Evolutionary conservation across 352 stramenopile species (phyloP).

Genomic region (Globisporangium acanthophoron): DNA sequence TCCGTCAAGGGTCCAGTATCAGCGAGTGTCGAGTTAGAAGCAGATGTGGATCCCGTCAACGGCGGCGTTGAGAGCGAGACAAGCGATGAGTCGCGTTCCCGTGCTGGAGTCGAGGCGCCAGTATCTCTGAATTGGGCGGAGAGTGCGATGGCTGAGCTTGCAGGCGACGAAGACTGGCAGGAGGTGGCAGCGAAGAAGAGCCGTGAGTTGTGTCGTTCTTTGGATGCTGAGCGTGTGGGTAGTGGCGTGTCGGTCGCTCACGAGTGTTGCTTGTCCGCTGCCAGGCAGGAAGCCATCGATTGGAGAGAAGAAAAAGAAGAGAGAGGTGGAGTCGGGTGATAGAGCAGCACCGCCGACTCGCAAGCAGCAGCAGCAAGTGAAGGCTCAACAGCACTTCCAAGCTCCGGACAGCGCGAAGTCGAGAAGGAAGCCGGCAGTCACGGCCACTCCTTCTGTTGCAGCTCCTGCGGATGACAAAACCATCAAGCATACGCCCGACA

Average conservation of each 20-base stretch:
- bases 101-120: neutral
- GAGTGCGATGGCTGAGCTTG: neutral
- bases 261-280: neutral
- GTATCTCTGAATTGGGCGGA: too few species aligned
- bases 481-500: neutral
- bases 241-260: neutral
- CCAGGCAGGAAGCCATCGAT: neutral
- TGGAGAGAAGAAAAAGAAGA: neutral
- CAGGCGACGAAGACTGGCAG: constrained; percentile 13
- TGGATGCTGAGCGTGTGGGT: neutral
- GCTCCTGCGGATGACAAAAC: neutral
- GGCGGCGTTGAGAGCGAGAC: neutral
- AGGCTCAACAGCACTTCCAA: too few species aligned
- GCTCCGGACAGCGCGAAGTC: neutral
- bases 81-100: neutral
- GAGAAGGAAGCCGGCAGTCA: neutral
- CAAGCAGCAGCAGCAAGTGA: neutral
- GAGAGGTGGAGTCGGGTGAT: too few species aligned
- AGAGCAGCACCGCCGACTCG: neutral
- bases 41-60: neutral
- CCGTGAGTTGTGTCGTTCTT: constrained; percentile 12
- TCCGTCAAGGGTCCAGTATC: neutral
- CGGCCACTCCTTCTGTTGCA: too few species aligned
- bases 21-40: neutral
- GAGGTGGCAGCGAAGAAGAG: constrained; percentile 21